Base-by-base conservation (phyloP, 1,139 yeast genomes). In the Diutina mesorugosa region DNA sequence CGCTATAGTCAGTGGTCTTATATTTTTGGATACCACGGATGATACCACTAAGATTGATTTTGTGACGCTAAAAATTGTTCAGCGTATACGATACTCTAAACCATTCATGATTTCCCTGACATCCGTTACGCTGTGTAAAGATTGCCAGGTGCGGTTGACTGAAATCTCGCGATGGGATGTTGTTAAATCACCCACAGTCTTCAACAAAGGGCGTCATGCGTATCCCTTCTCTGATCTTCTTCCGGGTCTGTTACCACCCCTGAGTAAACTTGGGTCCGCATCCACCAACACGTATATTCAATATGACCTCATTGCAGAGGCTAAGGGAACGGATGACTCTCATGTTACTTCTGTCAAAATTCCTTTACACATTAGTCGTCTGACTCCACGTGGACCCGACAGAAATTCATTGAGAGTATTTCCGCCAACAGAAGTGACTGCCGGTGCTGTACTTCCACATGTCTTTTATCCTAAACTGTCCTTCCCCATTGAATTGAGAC, bases 141-240 rank as follows among this genome's bases (percentile, higher is more conserved):
- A 80, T 45, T 90, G 97, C 68, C 71, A 73, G 32, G 67, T 68
- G 1, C 76, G 78, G 58, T 70, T 72, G 5, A 81, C 81, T 9
- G 86, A 83, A 54, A 72, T 95, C 62, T 95, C 96, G 41, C 73
- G 85, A 57, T 95, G 99, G 99, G 91, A 90, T 63, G 87, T 93
- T 18, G 76, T 93, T 56, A 73, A 81, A 4, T 74, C 76, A 21
- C 72, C 79, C 0, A 78, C 84, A 2, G 72, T 75, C 6, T 80
- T 90, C 61, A 71, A 81, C 1, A 69, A 76, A 10, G 95, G 93
- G 1, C 74, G 77, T 28, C 97, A 93, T 64, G 90, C 89, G 1
- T 93, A 89, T 66, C 99, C 99, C 1, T 93, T 95, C 67, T 87
- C 96, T n/a, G 91, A 90, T 68, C 72, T 95, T 51, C 68, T 93